phyloP scores from a whole-genome alignment of 129 eudicot genomes.

The Arctium lappa region DNA sequence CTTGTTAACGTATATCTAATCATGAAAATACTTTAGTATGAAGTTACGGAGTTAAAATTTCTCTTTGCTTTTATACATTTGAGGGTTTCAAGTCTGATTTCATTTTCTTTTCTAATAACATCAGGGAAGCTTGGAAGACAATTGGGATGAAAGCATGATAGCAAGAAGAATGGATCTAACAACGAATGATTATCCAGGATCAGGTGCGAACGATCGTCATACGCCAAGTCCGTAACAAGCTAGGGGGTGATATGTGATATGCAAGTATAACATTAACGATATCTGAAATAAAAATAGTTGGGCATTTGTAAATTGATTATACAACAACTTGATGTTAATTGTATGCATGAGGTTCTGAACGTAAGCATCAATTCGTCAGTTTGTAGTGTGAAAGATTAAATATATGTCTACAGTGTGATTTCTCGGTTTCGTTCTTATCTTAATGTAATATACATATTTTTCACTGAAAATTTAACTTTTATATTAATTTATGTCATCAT shows the following conservation, averaged over 20 bases:
- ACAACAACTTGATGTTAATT: not conserved
- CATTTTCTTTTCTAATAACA: not conserved
- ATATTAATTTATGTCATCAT: not conserved
- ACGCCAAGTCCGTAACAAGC: conserved; percentile 52
- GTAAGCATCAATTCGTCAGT: not conserved
- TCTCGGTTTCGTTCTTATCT: not conserved
- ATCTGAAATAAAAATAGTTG: not conserved
- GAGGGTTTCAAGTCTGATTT: not conserved
- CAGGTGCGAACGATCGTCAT: conserved; percentile 79
- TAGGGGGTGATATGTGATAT: not conserved
- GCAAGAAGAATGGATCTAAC: conserved; percentile 43
- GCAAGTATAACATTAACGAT: not conserved
- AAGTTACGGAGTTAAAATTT: not conserved
- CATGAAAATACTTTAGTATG: not conserved
- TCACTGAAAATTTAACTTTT: too few species aligned
- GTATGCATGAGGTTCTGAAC: not conserved
- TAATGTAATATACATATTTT: not conserved
- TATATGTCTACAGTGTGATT: not conserved
- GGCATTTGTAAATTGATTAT: not conserved
- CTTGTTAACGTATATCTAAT: not conserved
- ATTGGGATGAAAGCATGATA: conserved; percentile 7
- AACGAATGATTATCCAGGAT: conserved; percentile 68
- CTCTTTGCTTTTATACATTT: not conserved
- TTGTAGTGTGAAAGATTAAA: not conserved
- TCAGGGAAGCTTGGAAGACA: conserved; percentile 26